Base-by-base conservation (phyloP, 768 basidiomycete species). In the Agaricus sinodeliciosus region DNA sequence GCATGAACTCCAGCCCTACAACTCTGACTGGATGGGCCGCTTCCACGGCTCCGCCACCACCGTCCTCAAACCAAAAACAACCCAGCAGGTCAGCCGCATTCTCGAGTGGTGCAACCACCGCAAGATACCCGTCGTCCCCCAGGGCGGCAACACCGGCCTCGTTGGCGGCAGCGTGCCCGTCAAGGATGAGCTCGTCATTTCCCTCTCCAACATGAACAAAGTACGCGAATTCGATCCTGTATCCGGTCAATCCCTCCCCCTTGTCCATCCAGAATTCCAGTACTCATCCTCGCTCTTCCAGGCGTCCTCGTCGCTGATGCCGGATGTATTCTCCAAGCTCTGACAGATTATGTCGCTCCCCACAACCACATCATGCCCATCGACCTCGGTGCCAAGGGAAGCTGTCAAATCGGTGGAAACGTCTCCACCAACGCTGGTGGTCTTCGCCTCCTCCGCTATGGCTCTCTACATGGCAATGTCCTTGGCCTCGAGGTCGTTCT, bases 321-420 rank as follows among this genome's bases (percentile, higher is more conserved):
- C 2, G 96, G 96, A 9, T 94, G 91, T 66, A 83, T 99, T 59
- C 80, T 99, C 4, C 88, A 99, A 62, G 79, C 83, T 9, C 78
- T 97, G 26, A 86, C 90, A 18, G 86, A 93, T 69, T 82, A 90
- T 63, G 81, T 98, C 48, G 83, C 85, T 0, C 87, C 90, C 1
- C 76, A 92, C 60, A 80, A 94, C 57, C 89, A 97, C 67, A 94
- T 97, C 65, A 94, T 98, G 87, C 96, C 96, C 12, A 77, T 96
- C 34, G 94, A 97, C 65, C 74, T 97, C 9, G 94, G 93, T 40
- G 94, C 94, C 27, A 97, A 97, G 71, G 94, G 94, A 67, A 94
- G 90, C 61, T 99, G 96, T 74, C 95, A 98, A 63, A 94, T 99
- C 58, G 96, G 95, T 44, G 96, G 96, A 31, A 97, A 98, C 67